phyloP scores from a whole-genome alignment of 495 filamentous ascomycete genomes.

The Podospora tetraspora region DNA sequence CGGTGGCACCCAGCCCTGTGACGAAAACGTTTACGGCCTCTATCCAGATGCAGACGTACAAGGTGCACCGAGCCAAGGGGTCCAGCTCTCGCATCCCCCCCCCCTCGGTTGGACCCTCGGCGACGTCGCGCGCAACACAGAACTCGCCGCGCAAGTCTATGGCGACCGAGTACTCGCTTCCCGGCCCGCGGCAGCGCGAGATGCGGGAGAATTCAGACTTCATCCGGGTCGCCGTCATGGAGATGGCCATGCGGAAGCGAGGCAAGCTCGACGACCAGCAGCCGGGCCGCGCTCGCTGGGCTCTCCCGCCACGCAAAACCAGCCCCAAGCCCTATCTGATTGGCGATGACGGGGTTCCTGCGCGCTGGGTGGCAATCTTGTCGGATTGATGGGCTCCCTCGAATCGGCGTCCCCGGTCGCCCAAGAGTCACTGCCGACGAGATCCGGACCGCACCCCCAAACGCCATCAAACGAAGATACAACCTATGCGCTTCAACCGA shows the following conservation, averaged over 20 bases:
- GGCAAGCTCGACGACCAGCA: slow-evolving; percentile 84
- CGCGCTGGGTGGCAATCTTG: slow-evolving; percentile 43
- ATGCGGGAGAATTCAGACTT: slow-evolving; percentile 92
- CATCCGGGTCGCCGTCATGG: slow-evolving; percentile 86
- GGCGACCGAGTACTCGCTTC: slow-evolving; percentile 34
- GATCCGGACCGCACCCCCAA: not conserved
- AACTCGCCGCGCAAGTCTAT: slow-evolving; percentile 26
- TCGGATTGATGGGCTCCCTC: not conserved
- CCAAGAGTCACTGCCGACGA: not conserved
- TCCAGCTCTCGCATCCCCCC: slow-evolving; percentile 31
- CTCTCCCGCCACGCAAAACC: slow-evolving; percentile 76
- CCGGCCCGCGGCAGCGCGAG: slow-evolving; percentile 70
- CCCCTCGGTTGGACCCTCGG: slow-evolving; percentile 32
- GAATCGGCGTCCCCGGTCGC: not conserved
- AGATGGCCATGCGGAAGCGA: slow-evolving; percentile 92
- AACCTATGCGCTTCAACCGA: not conserved
- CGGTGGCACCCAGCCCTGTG: slow-evolving; percentile 26
- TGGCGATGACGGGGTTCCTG: slow-evolving; percentile 46
- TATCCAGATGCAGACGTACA: slow-evolving; percentile 85
- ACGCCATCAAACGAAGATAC: not conserved
- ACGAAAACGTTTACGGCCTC: slow-evolving; percentile 58
- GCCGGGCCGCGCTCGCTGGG: slow-evolving; percentile 76
- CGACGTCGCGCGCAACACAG: slow-evolving; percentile 35
- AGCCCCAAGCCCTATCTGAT: slow-evolving; percentile 49
- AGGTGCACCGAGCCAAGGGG: slow-evolving; percentile 43